Evolutionary conservation across 768 basidiomycete species (phyloP), one percentile per base, ranked within the genome.

Genomic region (Paxillus ammoniavirescens): DNA sequence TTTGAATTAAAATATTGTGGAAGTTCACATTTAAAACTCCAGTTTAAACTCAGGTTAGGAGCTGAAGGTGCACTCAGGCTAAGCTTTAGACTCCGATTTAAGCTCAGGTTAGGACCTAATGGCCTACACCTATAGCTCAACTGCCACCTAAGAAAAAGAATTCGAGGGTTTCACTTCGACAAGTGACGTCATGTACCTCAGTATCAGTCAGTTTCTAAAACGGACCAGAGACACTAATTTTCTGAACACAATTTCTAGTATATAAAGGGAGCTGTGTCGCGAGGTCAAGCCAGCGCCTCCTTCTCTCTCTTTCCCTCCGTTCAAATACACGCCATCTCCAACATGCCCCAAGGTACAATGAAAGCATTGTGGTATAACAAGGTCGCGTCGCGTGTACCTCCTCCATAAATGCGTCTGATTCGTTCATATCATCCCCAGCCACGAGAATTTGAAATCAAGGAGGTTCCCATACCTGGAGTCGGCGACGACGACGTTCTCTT

Each of bases 401-500:
- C 17, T 42, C 33, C 14, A 28, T 14, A 45, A 21, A 23, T 43
- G 50, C 42, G 47, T 59, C 56, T 60, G 42, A 68, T 42, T 10
- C 17, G 41, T 47, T n/a, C 6, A 42, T 48, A 23, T 26, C 26
- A 53, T 47, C 40, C 66, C 57, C 61, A 89, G 86, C 82, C 89
- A 50, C 72, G 74, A 61, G 69, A 88, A 47, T 91, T 90, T 60
- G 80, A 82, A 52, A 76, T 90, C 53, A 83, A 76, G 60, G 71
- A 82, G 37, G 86, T 90, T 8, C 83, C 86, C 5, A 81, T 89
- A 51, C 89, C 89, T 7, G 54, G 78, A 53, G 74, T 81, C 54
- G 78, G 78, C 33, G 84, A 87, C 56, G 80, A 88, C 49, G 89
- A 91, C 26, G 80, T 91, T 46, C 77, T 91, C 49, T 74, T 91